Evolutionary conservation across 2,329 filamentous ascomycete species (phyloP).

Genomic region (Pseudogymnoascus sp.): DNA sequence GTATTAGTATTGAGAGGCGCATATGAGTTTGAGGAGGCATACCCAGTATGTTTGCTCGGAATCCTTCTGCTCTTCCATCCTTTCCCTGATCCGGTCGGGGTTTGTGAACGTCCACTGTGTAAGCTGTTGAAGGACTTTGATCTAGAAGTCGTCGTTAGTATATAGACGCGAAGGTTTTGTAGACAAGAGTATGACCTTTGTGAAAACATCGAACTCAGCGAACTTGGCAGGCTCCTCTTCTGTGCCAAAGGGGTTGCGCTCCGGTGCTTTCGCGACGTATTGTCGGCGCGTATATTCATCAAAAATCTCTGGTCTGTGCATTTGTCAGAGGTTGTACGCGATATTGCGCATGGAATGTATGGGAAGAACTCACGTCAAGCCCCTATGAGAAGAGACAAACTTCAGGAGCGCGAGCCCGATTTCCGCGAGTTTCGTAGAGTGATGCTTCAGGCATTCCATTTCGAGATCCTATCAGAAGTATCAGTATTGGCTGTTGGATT

Average conservation of each 20-base stretch:
- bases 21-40: constrained; percentile 27
- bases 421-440: constrained; percentile 65
- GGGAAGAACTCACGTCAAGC: constrained; percentile 63
- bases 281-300: constrained; percentile 90
- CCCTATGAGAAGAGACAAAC: constrained; percentile 87
- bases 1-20: not conserved
- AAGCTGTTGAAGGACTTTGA: constrained; percentile 76
- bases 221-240: constrained; percentile 68
- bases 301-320: constrained; percentile 68
- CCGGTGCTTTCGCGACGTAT: constrained; percentile 71
- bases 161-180: constrained; percentile 2
- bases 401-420: constrained; percentile 85
- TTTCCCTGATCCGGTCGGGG: constrained; percentile 76
- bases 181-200: constrained; percentile 51
- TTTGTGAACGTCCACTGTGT: constrained; percentile 85
- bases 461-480: constrained; percentile 65
- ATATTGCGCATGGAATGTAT: not conserved
- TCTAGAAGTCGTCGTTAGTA: constrained; percentile 32
- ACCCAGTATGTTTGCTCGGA: constrained; percentile 79
- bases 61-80: constrained; percentile 75
- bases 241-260: constrained; percentile 75
- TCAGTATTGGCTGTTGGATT: constrained; percentile 9
- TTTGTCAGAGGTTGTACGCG: constrained; percentile 21
- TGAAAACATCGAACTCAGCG: constrained; percentile 70
- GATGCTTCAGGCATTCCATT: constrained; percentile 73